Evolutionary conservation across 768 basidiomycete species (phyloP).

Genomic region (Tylopilus rubrobrunneus): DNA sequence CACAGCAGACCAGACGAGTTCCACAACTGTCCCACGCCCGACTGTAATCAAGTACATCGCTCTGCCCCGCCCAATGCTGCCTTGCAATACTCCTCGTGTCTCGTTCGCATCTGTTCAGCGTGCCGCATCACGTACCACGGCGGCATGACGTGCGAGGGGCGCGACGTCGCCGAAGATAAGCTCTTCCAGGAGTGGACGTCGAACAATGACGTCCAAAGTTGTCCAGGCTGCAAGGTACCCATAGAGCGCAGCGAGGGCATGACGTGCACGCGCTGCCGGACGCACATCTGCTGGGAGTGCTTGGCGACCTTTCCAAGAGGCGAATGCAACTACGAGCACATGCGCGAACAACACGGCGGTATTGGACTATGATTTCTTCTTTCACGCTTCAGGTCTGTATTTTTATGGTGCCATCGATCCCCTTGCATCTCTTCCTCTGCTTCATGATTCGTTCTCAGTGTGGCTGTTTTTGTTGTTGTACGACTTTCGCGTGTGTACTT

Average conservation of each 20-base stretch:
- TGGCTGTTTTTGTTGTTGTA: conserved; percentile 14
- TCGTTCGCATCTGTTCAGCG: conserved; percentile 61
- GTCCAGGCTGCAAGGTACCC: conserved; percentile 64
- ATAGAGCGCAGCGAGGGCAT: conserved; percentile 76
- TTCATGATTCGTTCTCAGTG: neutral
- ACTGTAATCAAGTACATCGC: conserved; percentile 74
- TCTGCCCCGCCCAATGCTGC: conserved; percentile 44
- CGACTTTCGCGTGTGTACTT: neutral
- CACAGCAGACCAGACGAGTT: conserved; percentile 59
- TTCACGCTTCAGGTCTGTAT: neutral
- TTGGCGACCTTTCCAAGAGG: conserved; percentile 64
- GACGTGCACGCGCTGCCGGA: conserved; percentile 69
- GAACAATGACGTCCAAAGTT: conserved; percentile 64
- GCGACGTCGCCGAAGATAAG: conserved; percentile 46
- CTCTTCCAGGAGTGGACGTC: conserved; percentile 64
- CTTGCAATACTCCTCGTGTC: conserved; percentile 69
- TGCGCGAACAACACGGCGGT: conserved; percentile 63
- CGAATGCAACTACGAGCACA: conserved; percentile 74
- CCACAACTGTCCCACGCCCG: conserved; percentile 74
- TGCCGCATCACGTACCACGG: conserved; percentile 64
- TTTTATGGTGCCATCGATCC: neutral
- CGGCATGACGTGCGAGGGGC: conserved; percentile 59
- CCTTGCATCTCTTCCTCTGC: conserved; percentile 4
- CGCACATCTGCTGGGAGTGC: conserved; percentile 83
- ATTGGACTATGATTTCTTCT: conserved; percentile 40